Conservation (phyloP, 225 moss, liverwort and hornwort genomes). For the Bryoerythrophyllum caledonicum region DNA sequence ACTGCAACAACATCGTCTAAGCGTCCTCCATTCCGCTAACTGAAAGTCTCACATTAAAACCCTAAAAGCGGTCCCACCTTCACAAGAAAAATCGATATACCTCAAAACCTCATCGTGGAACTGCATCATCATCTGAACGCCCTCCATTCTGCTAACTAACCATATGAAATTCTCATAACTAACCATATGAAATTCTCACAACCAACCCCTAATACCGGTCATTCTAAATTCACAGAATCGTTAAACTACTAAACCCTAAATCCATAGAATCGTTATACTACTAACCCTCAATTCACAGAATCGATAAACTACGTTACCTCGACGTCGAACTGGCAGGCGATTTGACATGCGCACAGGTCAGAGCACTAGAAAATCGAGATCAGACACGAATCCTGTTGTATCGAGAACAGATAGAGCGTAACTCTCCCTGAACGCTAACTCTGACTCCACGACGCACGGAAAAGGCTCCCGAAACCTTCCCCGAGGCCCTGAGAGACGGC, state of each 20-base stretch:
- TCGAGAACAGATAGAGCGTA: neutral
- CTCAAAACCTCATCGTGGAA: no score
- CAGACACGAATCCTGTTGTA: neutral
- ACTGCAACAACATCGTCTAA: no score
- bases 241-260: no score
- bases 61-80: no score
- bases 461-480: neutral
- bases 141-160: no score
- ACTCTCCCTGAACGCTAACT: slow-evolving; percentile 10
- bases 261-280: no score
- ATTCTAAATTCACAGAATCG: neutral
- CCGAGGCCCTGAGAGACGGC: neutral
- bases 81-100: no score
- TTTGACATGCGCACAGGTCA: neutral
- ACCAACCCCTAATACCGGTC: no score
- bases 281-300: neutral
- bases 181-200: no score
- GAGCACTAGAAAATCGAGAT: neutral
- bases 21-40: no score
- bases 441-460: neutral
- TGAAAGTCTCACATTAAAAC: neutral
- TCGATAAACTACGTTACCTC: neutral
- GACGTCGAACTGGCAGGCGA: neutral
- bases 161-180: neutral
- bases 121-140: no score